These are phyloP conservation scores for Trifolium fragiferum DNA, from an alignment of 306 rosid genomes.

Conservation along the genomic window DNA sequence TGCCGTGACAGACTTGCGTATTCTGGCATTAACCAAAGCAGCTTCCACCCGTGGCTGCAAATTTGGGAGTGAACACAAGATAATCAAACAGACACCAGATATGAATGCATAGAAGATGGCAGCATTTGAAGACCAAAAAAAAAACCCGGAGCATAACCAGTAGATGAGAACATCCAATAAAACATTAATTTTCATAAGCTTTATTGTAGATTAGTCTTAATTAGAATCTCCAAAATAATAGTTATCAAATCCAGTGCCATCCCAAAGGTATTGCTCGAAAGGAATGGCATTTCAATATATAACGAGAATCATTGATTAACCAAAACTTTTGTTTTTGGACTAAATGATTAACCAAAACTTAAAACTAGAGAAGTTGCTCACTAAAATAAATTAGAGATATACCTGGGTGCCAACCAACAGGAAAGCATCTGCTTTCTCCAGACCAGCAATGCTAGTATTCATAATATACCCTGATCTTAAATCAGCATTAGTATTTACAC, in stretches of 20 bases:
- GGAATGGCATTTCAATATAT: slow-evolving; percentile 25
- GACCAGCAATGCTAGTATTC: slow-evolving; percentile 87
- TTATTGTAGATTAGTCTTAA: background rate
- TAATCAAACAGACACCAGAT: slow-evolving; percentile 27
- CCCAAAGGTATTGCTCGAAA: slow-evolving; percentile 20
- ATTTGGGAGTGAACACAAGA: slow-evolving; percentile 42
- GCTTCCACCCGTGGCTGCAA: slow-evolving; percentile 98
- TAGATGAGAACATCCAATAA: slow-evolving; percentile 24
- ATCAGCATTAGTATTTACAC: slow-evolving; percentile 72
- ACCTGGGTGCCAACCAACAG: slow-evolving; percentile 99
- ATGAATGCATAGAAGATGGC: slow-evolving; percentile 35
- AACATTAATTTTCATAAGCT: background rate
- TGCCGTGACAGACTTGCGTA: slow-evolving; percentile 78
- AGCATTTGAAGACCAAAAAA: background rate
- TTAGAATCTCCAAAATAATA: slow-evolving; percentile 18
- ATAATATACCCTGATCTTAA: slow-evolving; percentile 89
- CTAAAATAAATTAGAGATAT: slow-evolving; percentile 26
- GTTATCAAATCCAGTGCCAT: slow-evolving; percentile 25
- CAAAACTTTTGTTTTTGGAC: background rate
- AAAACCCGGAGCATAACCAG: background rate
- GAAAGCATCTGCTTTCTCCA: slow-evolving; percentile 92
- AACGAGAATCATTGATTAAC: slow-evolving; percentile 31
- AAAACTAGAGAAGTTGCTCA: slow-evolving; percentile 13
- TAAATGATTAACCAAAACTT: slow-evolving; percentile 18
- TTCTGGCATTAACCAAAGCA: slow-evolving; percentile 98